These are phyloP conservation scores for Citrullus colocynthis DNA, from an alignment of 306 rosid genomes.

Conservation along the genomic window DNA sequence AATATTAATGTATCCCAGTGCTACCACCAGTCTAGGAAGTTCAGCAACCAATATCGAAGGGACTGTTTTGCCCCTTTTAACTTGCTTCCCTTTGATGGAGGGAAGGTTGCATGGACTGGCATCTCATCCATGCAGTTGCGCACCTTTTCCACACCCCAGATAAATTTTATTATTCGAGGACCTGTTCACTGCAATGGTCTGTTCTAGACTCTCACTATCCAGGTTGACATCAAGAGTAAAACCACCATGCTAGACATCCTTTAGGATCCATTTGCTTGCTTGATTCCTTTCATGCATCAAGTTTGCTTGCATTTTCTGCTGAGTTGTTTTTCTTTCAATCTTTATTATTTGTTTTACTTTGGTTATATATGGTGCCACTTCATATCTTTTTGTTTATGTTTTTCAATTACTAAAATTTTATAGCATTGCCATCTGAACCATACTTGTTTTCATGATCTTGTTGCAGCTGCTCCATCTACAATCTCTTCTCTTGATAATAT, in stretches of 20 bases:
- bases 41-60: conserved; percentile 40
- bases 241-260: conserved; percentile 17
- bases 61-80: conserved; percentile 54
- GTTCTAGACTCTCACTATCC: conserved; percentile 71
- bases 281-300: background rate
- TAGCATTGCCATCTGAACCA: background rate
- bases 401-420: background rate
- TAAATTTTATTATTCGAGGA: conserved; percentile 37
- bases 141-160: conserved; percentile 43
- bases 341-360: background rate
- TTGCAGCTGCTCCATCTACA: conserved; percentile 64
- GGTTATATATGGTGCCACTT: background rate
- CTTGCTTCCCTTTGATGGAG: conserved; percentile 55
- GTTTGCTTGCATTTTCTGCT: background rate
- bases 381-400: background rate
- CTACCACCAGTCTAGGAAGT: conserved; percentile 53
- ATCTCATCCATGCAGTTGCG: conserved; percentile 67
- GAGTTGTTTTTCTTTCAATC: background rate
- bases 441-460: conserved; percentile 4
- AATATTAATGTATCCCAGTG: conserved; percentile 67
- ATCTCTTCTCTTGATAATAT: conserved; percentile 44
- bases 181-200: conserved; percentile 82
- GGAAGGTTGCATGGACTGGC: conserved; percentile 81
- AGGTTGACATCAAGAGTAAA: conserved; percentile 34
- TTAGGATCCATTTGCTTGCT: conserved; percentile 4